phyloP scores from a whole-genome alignment of 345 rosid species.

The Geranium brycei region DNA sequence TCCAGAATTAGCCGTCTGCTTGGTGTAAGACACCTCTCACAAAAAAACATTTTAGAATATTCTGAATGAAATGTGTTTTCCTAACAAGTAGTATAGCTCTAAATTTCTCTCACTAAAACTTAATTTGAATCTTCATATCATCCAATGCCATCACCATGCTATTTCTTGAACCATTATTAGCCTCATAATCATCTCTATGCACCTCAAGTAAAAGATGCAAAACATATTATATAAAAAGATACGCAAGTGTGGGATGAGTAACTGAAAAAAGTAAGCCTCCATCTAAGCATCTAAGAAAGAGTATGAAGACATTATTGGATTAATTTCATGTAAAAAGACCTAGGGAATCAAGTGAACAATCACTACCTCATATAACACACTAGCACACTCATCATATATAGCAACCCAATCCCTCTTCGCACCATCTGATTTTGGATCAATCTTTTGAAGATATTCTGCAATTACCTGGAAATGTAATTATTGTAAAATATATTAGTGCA shows the following conservation, averaged over 20 bases:
- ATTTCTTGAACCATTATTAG: not conserved
- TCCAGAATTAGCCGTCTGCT: too few relatives aligned
- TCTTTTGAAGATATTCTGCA: slow-evolving; percentile 91
- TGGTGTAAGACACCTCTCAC: too few relatives aligned
- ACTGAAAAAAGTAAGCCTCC: too few relatives aligned
- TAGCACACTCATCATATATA: slow-evolving; percentile 96
- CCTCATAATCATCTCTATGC: too few relatives aligned
- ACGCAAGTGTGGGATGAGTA: too few relatives aligned
- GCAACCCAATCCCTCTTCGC: slow-evolving; percentile 99
- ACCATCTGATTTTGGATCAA: slow-evolving; percentile 98
- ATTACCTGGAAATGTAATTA: slow-evolving; percentile 44
- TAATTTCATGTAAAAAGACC: not conserved
- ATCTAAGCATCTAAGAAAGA: too few relatives aligned
- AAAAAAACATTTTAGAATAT: too few relatives aligned
- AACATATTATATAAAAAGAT: too few relatives aligned
- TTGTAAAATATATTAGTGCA: not conserved
- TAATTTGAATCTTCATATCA: too few relatives aligned
- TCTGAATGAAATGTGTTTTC: not conserved
- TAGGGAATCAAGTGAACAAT: slow-evolving; percentile 8
- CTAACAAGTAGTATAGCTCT: not conserved
- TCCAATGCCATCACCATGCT: too few relatives aligned
- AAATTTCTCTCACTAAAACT: too few relatives aligned
- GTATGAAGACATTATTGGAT: not conserved
- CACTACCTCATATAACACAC: slow-evolving; percentile 70
- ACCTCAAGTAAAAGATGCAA: too few relatives aligned